These are phyloP conservation scores for Botrytis pseudocinerea DNA, from an alignment of 2,329 filamentous ascomycete species.

Conservation along the genomic window DNA sequence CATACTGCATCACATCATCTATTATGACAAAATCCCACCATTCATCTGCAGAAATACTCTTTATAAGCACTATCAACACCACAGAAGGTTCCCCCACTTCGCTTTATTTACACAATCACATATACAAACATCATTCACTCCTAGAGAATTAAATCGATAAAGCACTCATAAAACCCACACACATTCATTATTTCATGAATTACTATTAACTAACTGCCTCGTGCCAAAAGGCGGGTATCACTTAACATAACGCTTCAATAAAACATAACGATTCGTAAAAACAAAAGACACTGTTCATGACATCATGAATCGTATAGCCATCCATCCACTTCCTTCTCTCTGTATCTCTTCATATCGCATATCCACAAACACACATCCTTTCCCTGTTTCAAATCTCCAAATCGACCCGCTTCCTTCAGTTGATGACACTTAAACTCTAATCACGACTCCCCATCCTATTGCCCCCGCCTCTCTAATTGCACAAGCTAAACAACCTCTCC, in stretches of 20 bases:
- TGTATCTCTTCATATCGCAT: neutral
- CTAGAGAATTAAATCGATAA: neutral
- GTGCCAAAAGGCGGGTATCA: constrained; percentile 21
- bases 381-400: neutral
- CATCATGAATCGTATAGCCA: neutral
- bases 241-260: constrained; percentile 11
- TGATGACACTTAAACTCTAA: constrained; percentile 26
- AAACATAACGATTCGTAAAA: neutral
- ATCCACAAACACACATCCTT: neutral
- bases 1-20: no score
- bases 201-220: constrained; percentile 16
- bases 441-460: constrained; percentile 54
- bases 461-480: constrained; percentile 74
- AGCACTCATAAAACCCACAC: neutral
- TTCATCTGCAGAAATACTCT: no score
- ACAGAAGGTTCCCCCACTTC: no score
- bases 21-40: no score
- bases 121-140: neutral
- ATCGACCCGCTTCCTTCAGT: neutral
- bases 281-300: neutral
- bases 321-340: neutral
- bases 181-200: neutral
- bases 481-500: constrained; percentile 70
- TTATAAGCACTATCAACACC: no score
- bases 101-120: neutral